Percentiles rank a stretch among this genome's conserved stretches.
phyloP scores from a whole-genome alignment of 148 eudicot genomes.

The Nepenthes mirabilis region DNA sequence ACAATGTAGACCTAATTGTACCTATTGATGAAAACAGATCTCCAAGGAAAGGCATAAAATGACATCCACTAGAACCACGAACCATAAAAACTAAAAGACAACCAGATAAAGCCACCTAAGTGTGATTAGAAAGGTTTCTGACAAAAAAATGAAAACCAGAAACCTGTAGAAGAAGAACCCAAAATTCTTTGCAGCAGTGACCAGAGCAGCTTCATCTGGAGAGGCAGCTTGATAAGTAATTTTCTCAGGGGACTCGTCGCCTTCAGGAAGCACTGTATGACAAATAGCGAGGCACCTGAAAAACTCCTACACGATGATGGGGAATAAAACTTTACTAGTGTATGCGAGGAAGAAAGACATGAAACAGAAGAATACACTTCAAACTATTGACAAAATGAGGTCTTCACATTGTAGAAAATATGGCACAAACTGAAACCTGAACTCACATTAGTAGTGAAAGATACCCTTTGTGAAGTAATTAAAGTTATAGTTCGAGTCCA shows the following conservation, averaged over 20 bases:
- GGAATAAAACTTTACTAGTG: background rate
- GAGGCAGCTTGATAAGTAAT: constrained; percentile 94
- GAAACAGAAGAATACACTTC: background rate
- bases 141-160: too few species aligned
- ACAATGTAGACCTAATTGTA: too few species aligned
- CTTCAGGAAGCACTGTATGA: constrained; percentile 98
- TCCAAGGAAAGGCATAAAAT: too few species aligned
- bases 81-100: too few species aligned
- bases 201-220: constrained; percentile 97
- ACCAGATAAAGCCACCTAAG: too few species aligned
- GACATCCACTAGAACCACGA: too few species aligned
- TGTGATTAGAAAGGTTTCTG: too few species aligned
- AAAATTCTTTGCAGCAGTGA: constrained; percentile 90
- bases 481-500: background rate
- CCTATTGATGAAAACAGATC: too few species aligned
- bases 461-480: background rate
- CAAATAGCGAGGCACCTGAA: constrained; percentile 98
- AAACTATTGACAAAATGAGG: background rate
- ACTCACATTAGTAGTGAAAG: background rate
- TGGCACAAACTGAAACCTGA: too few species aligned
- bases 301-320: constrained; percentile 52
- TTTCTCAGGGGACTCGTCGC: constrained; percentile 89
- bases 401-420: too few species aligned
- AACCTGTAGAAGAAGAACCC: constrained; percentile 98
- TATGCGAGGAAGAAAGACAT: background rate